phyloP scores from a whole-genome alignment of 2,329 filamentous ascomycete species.

The Beauveria caledonica region DNA sequence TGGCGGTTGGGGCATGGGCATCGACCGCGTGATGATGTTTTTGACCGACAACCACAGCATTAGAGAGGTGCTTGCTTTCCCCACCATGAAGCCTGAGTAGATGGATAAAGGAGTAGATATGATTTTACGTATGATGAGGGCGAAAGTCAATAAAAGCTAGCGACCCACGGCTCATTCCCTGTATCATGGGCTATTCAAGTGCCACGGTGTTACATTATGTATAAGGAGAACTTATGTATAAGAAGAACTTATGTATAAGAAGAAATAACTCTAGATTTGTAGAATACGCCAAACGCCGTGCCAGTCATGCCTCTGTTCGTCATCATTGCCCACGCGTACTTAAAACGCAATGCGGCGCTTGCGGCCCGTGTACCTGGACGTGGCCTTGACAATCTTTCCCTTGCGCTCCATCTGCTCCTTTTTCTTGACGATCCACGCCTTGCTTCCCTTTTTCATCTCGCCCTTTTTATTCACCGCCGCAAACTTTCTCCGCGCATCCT shows the following conservation, averaged over 20 bases:
- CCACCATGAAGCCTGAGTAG: constrained; percentile 89
- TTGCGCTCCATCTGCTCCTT: constrained; percentile 92
- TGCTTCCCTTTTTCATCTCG: constrained; percentile 69
- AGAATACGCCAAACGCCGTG: constrained; percentile 16
- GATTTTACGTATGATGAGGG: constrained; percentile 13
- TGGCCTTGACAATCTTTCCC: constrained; percentile 87
- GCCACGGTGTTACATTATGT: constrained; percentile 4
- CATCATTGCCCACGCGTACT: constrained; percentile 2
- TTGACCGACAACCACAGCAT: constrained; percentile 89
- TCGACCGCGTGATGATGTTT: constrained; percentile 92
- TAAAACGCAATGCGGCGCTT: constrained; percentile 76
- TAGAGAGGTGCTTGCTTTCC: constrained; percentile 93
- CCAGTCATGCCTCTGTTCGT: constrained; percentile 11
- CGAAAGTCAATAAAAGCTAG: constrained; percentile 4
- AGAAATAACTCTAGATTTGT: background rate
- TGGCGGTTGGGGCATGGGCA: constrained; percentile 93
- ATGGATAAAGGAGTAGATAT: constrained; percentile 20
- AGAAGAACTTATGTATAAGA: background rate
- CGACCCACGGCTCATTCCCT: background rate
- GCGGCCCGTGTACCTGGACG: constrained; percentile 87
- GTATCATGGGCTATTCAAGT: background rate
- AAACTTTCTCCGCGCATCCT: constrained; percentile 55
- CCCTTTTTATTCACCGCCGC: constrained; percentile 33
- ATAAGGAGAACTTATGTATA: background rate
- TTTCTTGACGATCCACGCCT: constrained; percentile 75